Conservation (phyloP, 2,329 filamentous ascomycete genomes). For the Pyrenochaeta sp. region DNA sequence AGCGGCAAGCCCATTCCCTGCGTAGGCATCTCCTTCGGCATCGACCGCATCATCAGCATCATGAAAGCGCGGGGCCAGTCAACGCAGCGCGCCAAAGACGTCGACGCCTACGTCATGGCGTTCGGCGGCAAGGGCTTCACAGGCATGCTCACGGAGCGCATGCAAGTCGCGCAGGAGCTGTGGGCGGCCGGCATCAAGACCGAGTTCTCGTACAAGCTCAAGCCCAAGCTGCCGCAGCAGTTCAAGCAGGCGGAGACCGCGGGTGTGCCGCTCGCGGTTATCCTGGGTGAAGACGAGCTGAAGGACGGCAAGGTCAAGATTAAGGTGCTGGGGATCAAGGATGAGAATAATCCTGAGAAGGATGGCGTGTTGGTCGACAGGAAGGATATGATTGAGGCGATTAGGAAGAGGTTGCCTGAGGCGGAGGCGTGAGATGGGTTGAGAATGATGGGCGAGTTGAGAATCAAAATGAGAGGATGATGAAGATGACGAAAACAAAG, state of each 20-base stretch:
- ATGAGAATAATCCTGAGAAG: conserved; percentile 87
- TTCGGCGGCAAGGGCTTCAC: conserved; percentile 87
- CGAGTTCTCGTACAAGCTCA: conserved; percentile 88
- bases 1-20: conserved; percentile 89
- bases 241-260: conserved; percentile 88
- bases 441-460: background rate
- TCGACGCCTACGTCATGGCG: conserved; percentile 94
- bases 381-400: conserved; percentile 67
- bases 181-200: conserved; percentile 93
- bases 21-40: conserved; percentile 90
- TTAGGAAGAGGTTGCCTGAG: conserved; percentile 60
- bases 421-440: conserved; percentile 9
- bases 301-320: conserved; percentile 83
- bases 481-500: too few species aligned
- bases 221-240: conserved; percentile 86
- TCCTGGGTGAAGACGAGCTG: conserved; percentile 90
- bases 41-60: conserved; percentile 94
- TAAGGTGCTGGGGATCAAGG: conserved; percentile 78
- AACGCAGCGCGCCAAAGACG: conserved; percentile 71
- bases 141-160: conserved; percentile 81
- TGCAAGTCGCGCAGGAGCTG: conserved; percentile 76
- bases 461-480: too few species aligned
- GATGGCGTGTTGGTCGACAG: conserved; percentile 79
- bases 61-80: conserved; percentile 78
- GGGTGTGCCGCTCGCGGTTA: conserved; percentile 83